phyloP scores from a whole-genome alignment of 257 asterid species.

The Verbena officinalis region DNA sequence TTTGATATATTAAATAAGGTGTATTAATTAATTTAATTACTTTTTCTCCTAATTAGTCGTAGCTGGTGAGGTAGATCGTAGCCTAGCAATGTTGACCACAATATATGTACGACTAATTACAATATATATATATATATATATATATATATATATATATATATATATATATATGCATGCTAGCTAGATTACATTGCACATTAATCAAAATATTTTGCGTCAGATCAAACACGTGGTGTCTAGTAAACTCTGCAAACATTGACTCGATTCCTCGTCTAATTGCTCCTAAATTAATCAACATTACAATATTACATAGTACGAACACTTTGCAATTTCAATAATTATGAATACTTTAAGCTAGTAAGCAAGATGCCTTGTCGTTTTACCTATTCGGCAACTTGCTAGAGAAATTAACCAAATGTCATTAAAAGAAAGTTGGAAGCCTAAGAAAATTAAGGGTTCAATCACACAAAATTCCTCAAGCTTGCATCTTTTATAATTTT shows the following conservation, averaged over 20 bases:
- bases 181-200: conserved; percentile 22
- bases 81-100: conserved; percentile 47
- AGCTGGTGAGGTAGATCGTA: conserved; percentile 17
- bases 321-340: background rate
- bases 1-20: too few relatives aligned
- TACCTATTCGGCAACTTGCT: background rate
- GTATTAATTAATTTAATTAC: too few relatives aligned
- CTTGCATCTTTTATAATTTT: too few relatives aligned
- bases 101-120: conserved; percentile 18
- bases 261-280: conserved; percentile 29
- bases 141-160: too few relatives aligned
- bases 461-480: too few relatives aligned
- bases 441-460: too few relatives aligned
- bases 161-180: too few relatives aligned
- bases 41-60: too few relatives aligned
- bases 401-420: background rate
- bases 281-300: conserved; percentile 5
- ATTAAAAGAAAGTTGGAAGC: background rate
- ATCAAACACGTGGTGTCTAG: conserved; percentile 55
- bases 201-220: conserved; percentile 33
- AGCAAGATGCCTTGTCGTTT: background rate
- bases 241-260: conserved; percentile 47
- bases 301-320: too few relatives aligned
- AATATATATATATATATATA: too few relatives aligned
- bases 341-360: background rate